Base-by-base conservation (phyloP, 2,329 filamentous ascomycete genomes). In the Apiospora koreana region DNA sequence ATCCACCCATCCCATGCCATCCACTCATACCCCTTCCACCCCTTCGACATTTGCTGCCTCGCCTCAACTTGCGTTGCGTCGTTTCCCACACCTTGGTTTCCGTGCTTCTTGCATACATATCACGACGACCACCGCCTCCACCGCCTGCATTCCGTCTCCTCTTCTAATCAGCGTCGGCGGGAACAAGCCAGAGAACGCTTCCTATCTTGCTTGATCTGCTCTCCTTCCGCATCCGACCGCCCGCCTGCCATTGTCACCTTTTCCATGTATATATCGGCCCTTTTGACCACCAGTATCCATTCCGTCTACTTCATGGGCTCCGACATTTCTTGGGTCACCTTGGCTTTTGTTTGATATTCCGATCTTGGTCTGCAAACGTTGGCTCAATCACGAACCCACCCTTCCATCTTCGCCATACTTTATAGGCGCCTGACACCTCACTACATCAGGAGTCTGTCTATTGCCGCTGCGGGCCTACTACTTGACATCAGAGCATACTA, bases 1-100 rank as follows among this genome's bases (percentile, higher is more conserved):
- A n/a, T 35, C 41, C 65, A 18, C 31, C 41, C 65, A 35, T 67
- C 23, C 65, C 54, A 31, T 31, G 9, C 42, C 54, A 62, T 38
- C 54, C 54, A 62, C 54, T 62, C 54, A 62, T 62, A 62, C 54
- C 54, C 54, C 54, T 62, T 62, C 54, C n/a, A n/a, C n/a, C n/a
- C 54, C 54, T 62, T 62, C 54, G 54, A 62, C 54, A 62, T 62
- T 62, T 62, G 54, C 21, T 62, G 54, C 54, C 54, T 62, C 31
- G 54, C 54, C 54, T 62, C 35, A 62, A 62, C 54, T 38, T 62
- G 54, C 31, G 31, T n/a, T n/a, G n/a, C n/a, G n/a, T n/a, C n/a
- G n/a, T 62, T 62, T 38, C 18, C 54, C 54, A 62, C 54, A 62
- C 54, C 54, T 62, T 62, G 54, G 35, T 62, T 62, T 62, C 54